Evolutionary conservation across 2,329 filamentous ascomycete species (phyloP), one percentile per base, ranked within the genome.

Genomic region (Colletotrichum australisinense): DNA sequence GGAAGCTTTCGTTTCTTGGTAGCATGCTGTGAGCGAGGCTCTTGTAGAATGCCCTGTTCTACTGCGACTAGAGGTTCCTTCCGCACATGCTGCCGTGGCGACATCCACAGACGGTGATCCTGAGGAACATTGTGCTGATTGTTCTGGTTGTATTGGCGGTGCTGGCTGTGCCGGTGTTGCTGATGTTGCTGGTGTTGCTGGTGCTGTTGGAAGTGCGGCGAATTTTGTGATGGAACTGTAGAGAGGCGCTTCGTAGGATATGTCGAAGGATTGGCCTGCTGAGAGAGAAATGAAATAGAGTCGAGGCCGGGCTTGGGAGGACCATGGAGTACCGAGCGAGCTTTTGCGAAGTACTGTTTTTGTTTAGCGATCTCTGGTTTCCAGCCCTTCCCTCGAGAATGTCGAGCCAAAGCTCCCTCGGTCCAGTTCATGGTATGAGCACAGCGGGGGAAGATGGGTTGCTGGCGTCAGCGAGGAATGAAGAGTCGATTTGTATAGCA

Each of bases 351-450:
- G 66, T 82, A 81, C 65, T 81, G 75, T 57, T 80, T 82, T 74
- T 86, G 84, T 19, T 80, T 81, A 24, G 79, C 77, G 22, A 75
- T 70, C 52, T 84, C 81, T 32, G 78, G 74, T 24, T 81, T 80
- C 77, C 76, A 81, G 16, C 79, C 77, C 63, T 78, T 82, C 7
- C 79, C 78, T 46, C 79, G 79, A 30, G 80, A 79, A 71, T 84
- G 80, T 9, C 84, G 82, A 56, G 82, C 78, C 26, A 84, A 80
- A 42, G 78, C 74, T 11, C 83, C 82, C 73, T 83, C 82, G 2
- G 81, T 85, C 83, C 84, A 85, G 75, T 86, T 86, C 84, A 86
- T 86, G 55, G 38, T 30, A 38, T n/a, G 46, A 26, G 19, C 32
- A 65, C 7, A 22, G 26, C 11, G 22, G n/a, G 26, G 14, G n/a